Evolutionary conservation across 352 stramenopile species (phyloP).

Genomic region (Plasmopara halstedii): DNA sequence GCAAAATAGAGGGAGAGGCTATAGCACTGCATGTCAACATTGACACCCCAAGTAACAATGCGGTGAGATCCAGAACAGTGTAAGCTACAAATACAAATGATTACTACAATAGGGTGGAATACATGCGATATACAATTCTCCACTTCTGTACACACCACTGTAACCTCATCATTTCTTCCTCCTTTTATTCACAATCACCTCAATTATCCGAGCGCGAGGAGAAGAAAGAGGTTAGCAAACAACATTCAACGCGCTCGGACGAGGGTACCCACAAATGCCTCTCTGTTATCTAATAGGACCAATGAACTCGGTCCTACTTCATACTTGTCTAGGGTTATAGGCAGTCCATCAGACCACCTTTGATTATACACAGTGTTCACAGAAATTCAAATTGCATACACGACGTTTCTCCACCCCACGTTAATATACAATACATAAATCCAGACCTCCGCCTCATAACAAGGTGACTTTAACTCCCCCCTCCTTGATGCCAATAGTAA

Average conservation of each 20-base stretch:
- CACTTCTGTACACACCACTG: conserved; percentile 25
- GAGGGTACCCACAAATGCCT: conserved; percentile 5
- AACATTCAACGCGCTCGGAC: conserved; percentile 33
- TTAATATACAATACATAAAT: conserved; percentile 8
- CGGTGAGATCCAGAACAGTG: conserved; percentile 11
- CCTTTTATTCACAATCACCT: conserved; percentile 28
- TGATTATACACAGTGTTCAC: conserved; percentile 19
- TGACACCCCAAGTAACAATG: conserved; percentile 15
- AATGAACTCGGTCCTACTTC: conserved; percentile 2
- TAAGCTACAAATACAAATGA: conserved; percentile 9
- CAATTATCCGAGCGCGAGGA: conserved; percentile 28
- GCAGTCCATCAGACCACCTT: conserved; percentile 42
- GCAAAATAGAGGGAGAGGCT: conserved; percentile 10
- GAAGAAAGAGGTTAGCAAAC: conserved; percentile 75
- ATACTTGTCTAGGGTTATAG: conserved; percentile 62
- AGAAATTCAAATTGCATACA: conserved; percentile 5
- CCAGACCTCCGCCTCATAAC: conserved; percentile 7
- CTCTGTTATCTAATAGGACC: conserved; percentile 2
- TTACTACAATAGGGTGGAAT: conserved; percentile 9
- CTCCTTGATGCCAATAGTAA: conserved; percentile 9
- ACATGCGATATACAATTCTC: conserved; percentile 6
- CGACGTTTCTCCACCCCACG: conserved; percentile 4
- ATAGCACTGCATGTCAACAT: conserved; percentile 6
- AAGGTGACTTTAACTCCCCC: conserved; percentile 1
- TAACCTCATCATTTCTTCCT: conserved; percentile 67